Evolutionary conservation across 371 early-diverging fungal species (phyloP), one percentile per base, ranked within the genome.

Genomic region (Mucor piriformis): DNA sequence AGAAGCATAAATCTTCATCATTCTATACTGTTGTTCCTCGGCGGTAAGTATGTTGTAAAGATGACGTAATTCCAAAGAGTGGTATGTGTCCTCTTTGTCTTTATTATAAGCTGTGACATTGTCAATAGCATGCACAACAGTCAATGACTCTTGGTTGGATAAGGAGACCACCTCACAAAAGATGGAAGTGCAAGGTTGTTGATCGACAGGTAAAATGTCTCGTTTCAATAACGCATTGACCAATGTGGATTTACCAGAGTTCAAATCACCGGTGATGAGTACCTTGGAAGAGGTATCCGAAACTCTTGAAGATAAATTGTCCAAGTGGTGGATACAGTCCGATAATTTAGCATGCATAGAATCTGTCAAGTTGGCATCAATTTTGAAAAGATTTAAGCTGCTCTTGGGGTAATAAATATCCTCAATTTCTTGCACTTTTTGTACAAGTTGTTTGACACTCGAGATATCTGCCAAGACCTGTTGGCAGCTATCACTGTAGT

Each of bases 201-300:
- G 98, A 71, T 99, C 99, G 38, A 86, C 85, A 3, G 97, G 97
- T 29, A 97, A 79, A 5, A 99, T 78, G 56, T 92, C 88, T 40
- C 91, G 82, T 48, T 94, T 87, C 55, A 99, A 72, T 42, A 99
- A 70, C n/a, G 99, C 94, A 67, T 99, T 99, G 53, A 99, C 94
- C 63, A 99, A 90, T 1, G 98, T 96, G 24, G 89, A 88, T 78
- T 99, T 99, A 46, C 99, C 99, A 10, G 96, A 92, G 63, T 99
- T 99, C 61, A 99, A 73, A 70, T 99, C 99, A 50, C 99, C 99
- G 3, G 98, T 97, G 34, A 98, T 95, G 21, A 99, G 75, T 1
- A 99, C 93, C 70, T 92, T 91, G 59, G 93, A 94, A 24, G 92
- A 90, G 29, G 88, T 92, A 79, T 99, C 99, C 11, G 85, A 80